These are phyloP conservation scores for Fusarium sp. DNA, from an alignment of 2,329 filamentous ascomycete species.

Conservation along the genomic window DNA sequence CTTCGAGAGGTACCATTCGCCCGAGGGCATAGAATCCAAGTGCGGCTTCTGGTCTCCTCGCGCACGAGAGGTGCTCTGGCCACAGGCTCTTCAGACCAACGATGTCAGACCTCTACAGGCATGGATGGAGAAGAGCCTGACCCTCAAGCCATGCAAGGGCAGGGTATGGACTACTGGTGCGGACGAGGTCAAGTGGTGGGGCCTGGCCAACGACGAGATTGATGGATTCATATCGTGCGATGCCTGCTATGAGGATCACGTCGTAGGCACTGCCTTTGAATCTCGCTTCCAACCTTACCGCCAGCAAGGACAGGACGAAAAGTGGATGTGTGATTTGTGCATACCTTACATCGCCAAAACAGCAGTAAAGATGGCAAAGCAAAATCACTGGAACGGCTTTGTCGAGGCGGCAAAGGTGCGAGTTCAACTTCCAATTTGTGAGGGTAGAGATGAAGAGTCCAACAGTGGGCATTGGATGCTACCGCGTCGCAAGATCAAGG, in stretches of 20 bases:
- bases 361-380: conserved; percentile 28
- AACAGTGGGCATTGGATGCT: conserved; percentile 44
- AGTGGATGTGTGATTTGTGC: conserved; percentile 50
- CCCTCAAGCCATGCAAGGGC: conserved; percentile 47
- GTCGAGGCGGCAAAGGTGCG: conserved; percentile 36
- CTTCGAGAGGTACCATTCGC: conserved; percentile 45
- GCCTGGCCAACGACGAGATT: conserved; percentile 43
- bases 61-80: conserved; percentile 50
- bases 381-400: conserved; percentile 48
- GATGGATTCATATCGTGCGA: conserved; percentile 51
- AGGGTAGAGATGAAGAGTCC: conserved; percentile 40
- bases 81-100: conserved; percentile 43
- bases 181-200: conserved; percentile 49
- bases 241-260: conserved; percentile 51
- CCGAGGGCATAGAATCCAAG: conserved; percentile 45
- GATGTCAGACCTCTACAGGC: conserved; percentile 39
- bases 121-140: conserved; percentile 45
- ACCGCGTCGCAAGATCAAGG: conserved; percentile 37
- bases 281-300: conserved; percentile 42
- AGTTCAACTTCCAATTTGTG: conserved; percentile 43
- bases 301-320: conserved; percentile 41
- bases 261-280: conserved; percentile 46
- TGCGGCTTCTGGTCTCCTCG: conserved; percentile 47
- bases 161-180: conserved; percentile 20
- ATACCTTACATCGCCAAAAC: conserved; percentile 41